Percentiles rank a stretch among this genome's conserved stretches.
Evolutionary conservation across 805 yeast genomes (phyloP).

Genomic region (Nakazawaea anatomiae): DNA sequence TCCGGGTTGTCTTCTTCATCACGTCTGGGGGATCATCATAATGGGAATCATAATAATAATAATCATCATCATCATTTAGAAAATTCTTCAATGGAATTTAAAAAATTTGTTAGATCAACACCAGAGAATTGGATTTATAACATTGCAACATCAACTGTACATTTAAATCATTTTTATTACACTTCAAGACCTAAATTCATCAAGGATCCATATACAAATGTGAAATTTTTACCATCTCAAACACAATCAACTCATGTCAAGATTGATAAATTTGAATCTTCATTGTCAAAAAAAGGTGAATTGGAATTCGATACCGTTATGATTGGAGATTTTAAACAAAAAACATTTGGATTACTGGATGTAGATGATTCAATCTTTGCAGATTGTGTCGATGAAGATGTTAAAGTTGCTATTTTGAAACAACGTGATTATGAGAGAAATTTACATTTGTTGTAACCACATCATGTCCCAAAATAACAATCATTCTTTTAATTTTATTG

Average conservation of each 20-base stretch:
- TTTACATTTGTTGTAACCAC: background rate
- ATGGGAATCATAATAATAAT: background rate
- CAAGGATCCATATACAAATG: slow-evolving; percentile 83
- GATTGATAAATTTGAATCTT: slow-evolving; percentile 21
- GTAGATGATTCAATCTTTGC: slow-evolving; percentile 57
- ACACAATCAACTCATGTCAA: slow-evolving; percentile 63
- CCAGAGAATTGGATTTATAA: slow-evolving; percentile 80
- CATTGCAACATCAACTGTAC: slow-evolving; percentile 73
- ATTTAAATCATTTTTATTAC: slow-evolving; percentile 58
- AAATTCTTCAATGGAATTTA: slow-evolving; percentile 14
- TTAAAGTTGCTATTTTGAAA: slow-evolving; percentile 50
- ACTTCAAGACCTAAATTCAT: slow-evolving; percentile 50
- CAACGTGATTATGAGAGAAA: slow-evolving; percentile 46
- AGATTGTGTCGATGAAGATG: slow-evolving; percentile 50
- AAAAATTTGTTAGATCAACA: slow-evolving; percentile 16
- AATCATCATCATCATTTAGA: slow-evolving; percentile 5
- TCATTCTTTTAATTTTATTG: no score
- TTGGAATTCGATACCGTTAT: slow-evolving; percentile 43
- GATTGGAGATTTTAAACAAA: slow-evolving; percentile 39
- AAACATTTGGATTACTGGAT: slow-evolving; percentile 58
- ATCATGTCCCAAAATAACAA: no score
- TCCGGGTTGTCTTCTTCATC: background rate
- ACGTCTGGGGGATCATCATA: background rate
- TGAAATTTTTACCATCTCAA: slow-evolving; percentile 60
- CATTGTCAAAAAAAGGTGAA: slow-evolving; percentile 17